Evolutionary conservation across 495 filamentous ascomycete species (phyloP).

Genomic region (Amniculicola lignicola): DNA sequence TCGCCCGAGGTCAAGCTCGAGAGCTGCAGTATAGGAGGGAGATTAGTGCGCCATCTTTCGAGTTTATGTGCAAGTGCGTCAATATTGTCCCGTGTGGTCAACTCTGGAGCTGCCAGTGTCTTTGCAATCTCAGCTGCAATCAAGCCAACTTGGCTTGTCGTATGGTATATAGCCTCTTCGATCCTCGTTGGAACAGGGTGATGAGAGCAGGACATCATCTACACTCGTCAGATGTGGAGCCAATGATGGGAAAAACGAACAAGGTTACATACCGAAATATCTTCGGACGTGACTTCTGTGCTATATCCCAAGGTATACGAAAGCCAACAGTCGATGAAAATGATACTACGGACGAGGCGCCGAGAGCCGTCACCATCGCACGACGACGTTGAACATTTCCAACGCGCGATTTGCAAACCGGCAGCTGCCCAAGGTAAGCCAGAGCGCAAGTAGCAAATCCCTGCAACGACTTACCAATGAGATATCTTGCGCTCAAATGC

Average conservation of each 20-base stretch:
- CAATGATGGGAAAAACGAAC: background rate
- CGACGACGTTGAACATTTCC: too few relatives aligned
- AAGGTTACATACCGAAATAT: slow-evolving; percentile 21
- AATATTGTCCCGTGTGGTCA: slow-evolving; percentile 23
- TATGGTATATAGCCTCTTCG: slow-evolving; percentile 22
- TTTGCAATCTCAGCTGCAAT: slow-evolving; percentile 33
- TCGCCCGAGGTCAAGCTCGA: slow-evolving; percentile 14
- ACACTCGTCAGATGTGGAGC: background rate
- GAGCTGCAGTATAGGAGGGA: slow-evolving; percentile 25
- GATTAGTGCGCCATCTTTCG: slow-evolving; percentile 20
- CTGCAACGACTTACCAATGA: slow-evolving; percentile 28
- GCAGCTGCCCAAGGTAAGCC: slow-evolving; percentile 17
- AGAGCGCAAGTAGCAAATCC: background rate
- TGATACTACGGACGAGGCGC: slow-evolving; percentile 27
- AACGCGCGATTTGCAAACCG: slow-evolving; percentile 28
- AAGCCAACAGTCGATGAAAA: slow-evolving; percentile 35
- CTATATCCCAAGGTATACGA: slow-evolving; percentile 32
- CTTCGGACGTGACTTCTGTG: slow-evolving; percentile 18
- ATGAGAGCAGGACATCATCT: background rate
- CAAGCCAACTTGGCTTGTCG: slow-evolving; percentile 29
- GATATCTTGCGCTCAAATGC: slow-evolving; percentile 32
- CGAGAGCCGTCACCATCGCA: slow-evolving; percentile 19
- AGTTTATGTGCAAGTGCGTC: slow-evolving; percentile 18
- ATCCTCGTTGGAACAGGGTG: slow-evolving; percentile 5
- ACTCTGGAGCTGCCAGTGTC: slow-evolving; percentile 17